Conservation (phyloP, 2,329 filamentous ascomycete genomes). For the Nigrospora sphaerica region DNA sequence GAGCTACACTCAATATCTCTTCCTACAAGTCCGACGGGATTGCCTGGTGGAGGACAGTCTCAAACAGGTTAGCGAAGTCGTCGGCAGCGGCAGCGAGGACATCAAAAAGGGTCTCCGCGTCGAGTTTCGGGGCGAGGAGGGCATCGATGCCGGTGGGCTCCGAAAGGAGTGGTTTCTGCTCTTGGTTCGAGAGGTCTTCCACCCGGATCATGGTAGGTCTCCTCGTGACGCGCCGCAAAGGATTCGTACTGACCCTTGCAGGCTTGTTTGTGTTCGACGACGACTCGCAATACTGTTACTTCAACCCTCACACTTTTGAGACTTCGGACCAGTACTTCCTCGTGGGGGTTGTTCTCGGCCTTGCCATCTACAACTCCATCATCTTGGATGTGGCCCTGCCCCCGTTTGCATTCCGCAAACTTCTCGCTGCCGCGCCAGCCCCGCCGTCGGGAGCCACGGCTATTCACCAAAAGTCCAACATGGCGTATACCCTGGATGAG, state of each 20-base stretch:
- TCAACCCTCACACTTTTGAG: conserved; percentile 85
- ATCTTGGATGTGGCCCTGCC: conserved; percentile 85
- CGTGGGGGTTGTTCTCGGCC: conserved; percentile 77
- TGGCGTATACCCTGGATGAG: conserved; percentile 74
- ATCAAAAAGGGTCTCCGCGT: conserved; percentile 87
- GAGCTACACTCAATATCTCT: conserved; percentile 68
- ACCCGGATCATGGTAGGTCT: conserved; percentile 73
- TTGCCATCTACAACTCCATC: conserved; percentile 92
- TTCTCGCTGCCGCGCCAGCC: conserved; percentile 69
- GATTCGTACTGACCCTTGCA: conserved; percentile 23
- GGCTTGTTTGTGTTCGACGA: conserved; percentile 92
- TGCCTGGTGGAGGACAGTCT: conserved; percentile 86
- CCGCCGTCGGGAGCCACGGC: conserved; percentile 46
- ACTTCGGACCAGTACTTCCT: conserved; percentile 89
- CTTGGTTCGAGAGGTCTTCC: conserved; percentile 82
- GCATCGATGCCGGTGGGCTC: conserved; percentile 81
- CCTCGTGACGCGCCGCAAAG: neutral
- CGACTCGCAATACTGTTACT: conserved; percentile 85
- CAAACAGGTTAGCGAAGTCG: conserved; percentile 74
- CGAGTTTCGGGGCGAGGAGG: conserved; percentile 81
- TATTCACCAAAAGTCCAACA: conserved; percentile 46
- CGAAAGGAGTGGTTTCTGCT: conserved; percentile 94
- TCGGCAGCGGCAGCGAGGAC: conserved; percentile 73
- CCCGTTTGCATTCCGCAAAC: conserved; percentile 82
- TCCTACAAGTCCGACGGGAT: conserved; percentile 71